Conservation (phyloP, 2,329 filamentous ascomycete species). For the Amesomyces nigricolor region DNA sequence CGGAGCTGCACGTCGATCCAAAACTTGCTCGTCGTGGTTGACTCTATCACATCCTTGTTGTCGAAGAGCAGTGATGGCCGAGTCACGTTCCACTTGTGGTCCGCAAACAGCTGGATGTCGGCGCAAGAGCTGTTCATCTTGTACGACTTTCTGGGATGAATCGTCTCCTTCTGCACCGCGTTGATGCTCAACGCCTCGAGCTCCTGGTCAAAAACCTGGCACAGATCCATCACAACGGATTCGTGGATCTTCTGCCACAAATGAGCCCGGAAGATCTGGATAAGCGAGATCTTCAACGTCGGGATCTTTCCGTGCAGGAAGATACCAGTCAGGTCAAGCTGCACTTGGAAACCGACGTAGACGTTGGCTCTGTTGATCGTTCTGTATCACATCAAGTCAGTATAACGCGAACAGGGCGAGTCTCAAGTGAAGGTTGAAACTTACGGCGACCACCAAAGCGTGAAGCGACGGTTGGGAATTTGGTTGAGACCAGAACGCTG, state of each 20-base stretch:
- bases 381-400: background rate
- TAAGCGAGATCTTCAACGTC: slow-evolving; percentile 93
- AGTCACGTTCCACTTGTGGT: slow-evolving; percentile 98
- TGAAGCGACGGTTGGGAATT: slow-evolving; percentile 97
- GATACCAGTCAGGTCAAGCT: slow-evolving; percentile 94
- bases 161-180: slow-evolving; percentile 97
- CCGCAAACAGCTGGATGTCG: slow-evolving; percentile 93
- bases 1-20: slow-evolving; percentile 96
- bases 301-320: slow-evolving; percentile 99
- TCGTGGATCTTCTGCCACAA: slow-evolving; percentile 99
- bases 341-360: slow-evolving; percentile 98
- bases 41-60: slow-evolving; percentile 90
- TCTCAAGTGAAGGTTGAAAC: background rate
- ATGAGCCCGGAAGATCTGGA: slow-evolving; percentile 98
- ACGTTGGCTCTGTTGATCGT: slow-evolving; percentile 95
- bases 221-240: slow-evolving; percentile 97
- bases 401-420: background rate
- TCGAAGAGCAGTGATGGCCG: slow-evolving; percentile 89
- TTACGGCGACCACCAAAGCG: slow-evolving; percentile 84
- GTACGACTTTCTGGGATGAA: slow-evolving; percentile 98
- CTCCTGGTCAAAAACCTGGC: slow-evolving; percentile 97
- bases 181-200: slow-evolving; percentile 93
- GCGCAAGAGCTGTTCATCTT: slow-evolving; percentile 99
- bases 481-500: slow-evolving; percentile 96
- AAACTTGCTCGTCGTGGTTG: slow-evolving; percentile 97